Evolutionary conservation across 441 rosid species (phyloP).

Genomic region (Pelargonium citronellum): DNA sequence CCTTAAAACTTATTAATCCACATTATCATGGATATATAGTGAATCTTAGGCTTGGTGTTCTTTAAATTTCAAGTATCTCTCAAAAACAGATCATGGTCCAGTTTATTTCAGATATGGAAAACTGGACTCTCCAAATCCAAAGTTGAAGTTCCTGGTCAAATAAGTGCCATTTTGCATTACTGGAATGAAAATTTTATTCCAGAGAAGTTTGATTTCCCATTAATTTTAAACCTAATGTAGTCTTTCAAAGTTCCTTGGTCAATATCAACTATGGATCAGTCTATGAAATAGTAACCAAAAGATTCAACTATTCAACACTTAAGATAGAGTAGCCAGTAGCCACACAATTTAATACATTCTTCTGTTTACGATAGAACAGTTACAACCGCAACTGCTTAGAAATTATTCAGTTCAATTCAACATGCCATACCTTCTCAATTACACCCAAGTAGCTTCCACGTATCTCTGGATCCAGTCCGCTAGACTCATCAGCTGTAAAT

Average conservation of each 20-base stretch:
- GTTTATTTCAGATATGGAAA: background rate
- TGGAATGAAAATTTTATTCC: background rate
- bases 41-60: background rate
- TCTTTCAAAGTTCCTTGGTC: background rate
- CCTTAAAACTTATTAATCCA: background rate
- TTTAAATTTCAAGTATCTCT: background rate
- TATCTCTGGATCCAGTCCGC: slow-evolving; percentile 55
- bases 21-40: background rate
- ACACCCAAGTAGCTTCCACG: slow-evolving; percentile 80
- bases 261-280: background rate
- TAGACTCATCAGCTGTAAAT: slow-evolving; percentile 83
- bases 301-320: background rate
- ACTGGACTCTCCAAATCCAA: background rate
- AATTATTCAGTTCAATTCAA: slow-evolving; percentile 11
- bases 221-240: background rate
- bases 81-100: background rate
- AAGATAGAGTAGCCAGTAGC: background rate
- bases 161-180: background rate
- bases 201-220: background rate
- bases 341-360: background rate
- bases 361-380: background rate
- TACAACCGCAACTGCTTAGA: slow-evolving; percentile 7
- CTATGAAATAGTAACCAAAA: background rate
- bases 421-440: slow-evolving; percentile 63
- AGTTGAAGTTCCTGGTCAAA: background rate